Percentiles rank a stretch among this genome's conserved stretches.
Conservation (phyloP, 2,329 filamentous ascomycete species). For the Alternaria sp. region DNA sequence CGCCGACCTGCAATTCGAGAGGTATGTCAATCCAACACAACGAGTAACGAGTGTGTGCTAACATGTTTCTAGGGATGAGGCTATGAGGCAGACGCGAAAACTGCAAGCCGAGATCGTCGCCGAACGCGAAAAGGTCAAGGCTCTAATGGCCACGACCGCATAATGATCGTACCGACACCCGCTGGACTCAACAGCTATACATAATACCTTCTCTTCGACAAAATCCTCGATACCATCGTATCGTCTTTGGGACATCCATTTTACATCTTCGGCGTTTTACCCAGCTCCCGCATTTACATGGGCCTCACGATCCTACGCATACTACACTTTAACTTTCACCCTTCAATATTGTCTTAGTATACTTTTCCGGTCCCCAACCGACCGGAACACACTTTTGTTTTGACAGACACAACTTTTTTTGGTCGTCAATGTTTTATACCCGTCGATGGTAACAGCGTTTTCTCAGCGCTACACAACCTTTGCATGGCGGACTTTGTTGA, state of each 20-base stretch:
- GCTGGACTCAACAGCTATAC: constrained; percentile 17
- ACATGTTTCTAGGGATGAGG: constrained; percentile 64
- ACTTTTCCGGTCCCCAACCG: background rate
- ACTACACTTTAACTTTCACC: constrained; percentile 14
- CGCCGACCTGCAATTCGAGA: constrained; percentile 75
- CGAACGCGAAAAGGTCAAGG: constrained; percentile 66
- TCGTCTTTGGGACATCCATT: constrained; percentile 10
- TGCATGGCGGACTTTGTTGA: background rate
- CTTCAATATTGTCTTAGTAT: constrained; percentile 18
- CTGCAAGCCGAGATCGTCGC: constrained; percentile 71
- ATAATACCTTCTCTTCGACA: constrained; percentile 19
- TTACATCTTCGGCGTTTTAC: constrained; percentile 14
- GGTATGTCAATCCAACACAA: constrained; percentile 42
- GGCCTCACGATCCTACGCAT: constrained; percentile 28
- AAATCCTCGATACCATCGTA: constrained; percentile 3
- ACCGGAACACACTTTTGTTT: background rate
- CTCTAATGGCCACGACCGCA: constrained; percentile 47
- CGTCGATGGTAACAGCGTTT: constrained; percentile 5
- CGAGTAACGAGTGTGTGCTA: constrained; percentile 20
- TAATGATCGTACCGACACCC: constrained; percentile 17
- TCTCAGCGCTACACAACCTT: background rate
- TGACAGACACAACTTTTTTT: background rate
- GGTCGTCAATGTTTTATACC: constrained; percentile 9
- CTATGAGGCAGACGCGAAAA: constrained; percentile 71
- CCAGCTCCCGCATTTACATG: constrained; percentile 20